A percentile compares a stretch with the other conserved stretches of the same genome.
These are phyloP conservation scores for Coemansia sp. DNA, from an alignment of 192 early-diverging fungal species.

Conservation along the genomic window DNA sequence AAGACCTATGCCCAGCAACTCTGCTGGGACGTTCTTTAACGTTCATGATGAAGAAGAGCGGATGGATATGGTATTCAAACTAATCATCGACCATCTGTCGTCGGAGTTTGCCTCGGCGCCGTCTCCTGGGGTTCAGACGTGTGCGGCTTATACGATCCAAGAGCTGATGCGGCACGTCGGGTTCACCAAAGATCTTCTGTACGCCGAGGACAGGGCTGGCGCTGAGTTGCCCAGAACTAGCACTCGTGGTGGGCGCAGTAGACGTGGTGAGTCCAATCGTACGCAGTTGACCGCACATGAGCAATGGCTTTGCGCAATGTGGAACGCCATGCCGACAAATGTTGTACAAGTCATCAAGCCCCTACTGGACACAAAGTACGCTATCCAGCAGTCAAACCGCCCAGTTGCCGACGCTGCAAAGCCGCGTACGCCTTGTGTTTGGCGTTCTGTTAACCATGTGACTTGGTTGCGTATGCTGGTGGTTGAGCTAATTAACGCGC, in stretches of 20 bases:
- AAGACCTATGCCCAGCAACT: not conserved
- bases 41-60: slow-evolving; percentile 32
- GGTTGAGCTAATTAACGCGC: slow-evolving; percentile 21
- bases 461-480: slow-evolving; percentile 42
- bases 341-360: slow-evolving; percentile 30
- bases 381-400: slow-evolving; percentile 29
- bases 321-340: slow-evolving; percentile 37
- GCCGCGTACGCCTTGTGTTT: slow-evolving; percentile 21
- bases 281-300: slow-evolving; percentile 1
- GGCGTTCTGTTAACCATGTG: slow-evolving; percentile 8
- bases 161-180: slow-evolving; percentile 42
- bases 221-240: not conserved
- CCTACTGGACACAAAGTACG: slow-evolving; percentile 48
- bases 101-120: slow-evolving; percentile 46
- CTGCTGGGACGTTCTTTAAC: not conserved
- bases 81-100: slow-evolving; percentile 45
- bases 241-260: slow-evolving; percentile 1
- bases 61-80: slow-evolving; percentile 43
- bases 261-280: slow-evolving; percentile 2
- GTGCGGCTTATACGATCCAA: slow-evolving; percentile 49
- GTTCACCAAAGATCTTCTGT: slow-evolving; percentile 35
- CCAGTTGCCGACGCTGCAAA: not conserved
- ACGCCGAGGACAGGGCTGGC: not conserved
- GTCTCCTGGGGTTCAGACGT: slow-evolving; percentile 43
- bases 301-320: slow-evolving; percentile 30